Base-by-base conservation (phyloP, 257 asterid species). In the Echites panduratus region DNA sequence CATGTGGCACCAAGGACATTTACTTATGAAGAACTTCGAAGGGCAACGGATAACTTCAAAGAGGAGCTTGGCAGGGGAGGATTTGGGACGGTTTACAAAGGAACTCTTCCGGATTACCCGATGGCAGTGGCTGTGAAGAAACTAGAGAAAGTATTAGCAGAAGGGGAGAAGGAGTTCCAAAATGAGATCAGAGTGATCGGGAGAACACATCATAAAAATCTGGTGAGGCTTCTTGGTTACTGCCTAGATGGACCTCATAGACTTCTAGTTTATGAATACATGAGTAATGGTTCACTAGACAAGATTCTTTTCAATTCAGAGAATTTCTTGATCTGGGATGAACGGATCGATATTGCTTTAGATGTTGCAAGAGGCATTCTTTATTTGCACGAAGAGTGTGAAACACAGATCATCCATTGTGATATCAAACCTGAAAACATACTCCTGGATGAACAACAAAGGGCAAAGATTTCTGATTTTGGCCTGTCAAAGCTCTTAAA, bases 251-350 rank as follows among this genome's bases (percentile, higher is more conserved):
- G 45, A 86, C 22, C 52, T 76, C 9, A 82, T 61, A 9, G 85
- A 81, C 71, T 71, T 88, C 54, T 88, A 53, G 89, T 83, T 62
- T 80, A 80, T n/a, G 91, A 86, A 10, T 86, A 70, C 54, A 86
- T 88, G 88, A 77, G 79, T 77, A 85, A 82, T 22, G 91, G 91
- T 54, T 86, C 91, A 2, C 78, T 88, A 0, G 81, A 41, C 84
- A 81, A 80, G 66, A 3, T 84, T 45, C 82, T 84, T 5, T 88
- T 81, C 35, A 54, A 59, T 2, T n/a, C 50, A 0, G 76, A 52
- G 17, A 80, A 54, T 24, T 6, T 19, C 19, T 67, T 9, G 4
- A 54, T 35, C 9, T 56, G 67, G 75, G 56, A 71, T 35, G 67
- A 71, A 56, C 27, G 66, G 16, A 20, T 14, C 11, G 20, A 20